phyloP scores from a whole-genome alignment of 371 early-diverging fungal species.

The Batkoa obscura region DNA sequence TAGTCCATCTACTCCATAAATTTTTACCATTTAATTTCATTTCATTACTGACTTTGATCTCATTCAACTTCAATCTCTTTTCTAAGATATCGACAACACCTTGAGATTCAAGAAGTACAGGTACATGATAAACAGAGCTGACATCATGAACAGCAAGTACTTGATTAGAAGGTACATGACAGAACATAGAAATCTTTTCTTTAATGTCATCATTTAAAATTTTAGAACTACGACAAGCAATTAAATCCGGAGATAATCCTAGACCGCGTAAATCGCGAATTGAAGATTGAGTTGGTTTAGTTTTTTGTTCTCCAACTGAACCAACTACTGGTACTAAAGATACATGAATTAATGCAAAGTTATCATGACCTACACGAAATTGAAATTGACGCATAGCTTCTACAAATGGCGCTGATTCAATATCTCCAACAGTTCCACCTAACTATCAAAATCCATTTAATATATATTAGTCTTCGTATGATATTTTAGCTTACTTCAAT shows the following conservation, averaged over 20 bases:
- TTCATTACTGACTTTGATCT: conserved; percentile 26
- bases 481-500: conserved; percentile 62
- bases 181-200: conserved; percentile 94
- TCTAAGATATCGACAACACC: conserved; percentile 65
- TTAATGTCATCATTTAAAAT: conserved; percentile 62
- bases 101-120: conserved; percentile 69
- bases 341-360: conserved; percentile 94
- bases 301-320: conserved; percentile 96
- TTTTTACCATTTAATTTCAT: conserved; percentile 31
- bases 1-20: conserved; percentile 66
- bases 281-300: conserved; percentile 95
- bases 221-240: conserved; percentile 85
- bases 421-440: conserved; percentile 98
- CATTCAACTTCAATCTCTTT: conserved; percentile 57
- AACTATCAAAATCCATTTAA: conserved; percentile 20
- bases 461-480: background rate
- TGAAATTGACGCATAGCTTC: conserved; percentile 99
- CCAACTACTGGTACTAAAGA: conserved; percentile 95
- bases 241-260: conserved; percentile 91
- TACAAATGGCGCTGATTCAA: conserved; percentile 96
- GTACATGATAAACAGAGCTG: conserved; percentile 90
- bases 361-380: conserved; percentile 89
- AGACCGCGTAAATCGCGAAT: conserved; percentile 89
- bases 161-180: conserved; percentile 84
- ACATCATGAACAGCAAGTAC: conserved; percentile 88